phyloP scores from a whole-genome alignment of 495 filamentous ascomycete species.

The Achaetomiella virescens region DNA sequence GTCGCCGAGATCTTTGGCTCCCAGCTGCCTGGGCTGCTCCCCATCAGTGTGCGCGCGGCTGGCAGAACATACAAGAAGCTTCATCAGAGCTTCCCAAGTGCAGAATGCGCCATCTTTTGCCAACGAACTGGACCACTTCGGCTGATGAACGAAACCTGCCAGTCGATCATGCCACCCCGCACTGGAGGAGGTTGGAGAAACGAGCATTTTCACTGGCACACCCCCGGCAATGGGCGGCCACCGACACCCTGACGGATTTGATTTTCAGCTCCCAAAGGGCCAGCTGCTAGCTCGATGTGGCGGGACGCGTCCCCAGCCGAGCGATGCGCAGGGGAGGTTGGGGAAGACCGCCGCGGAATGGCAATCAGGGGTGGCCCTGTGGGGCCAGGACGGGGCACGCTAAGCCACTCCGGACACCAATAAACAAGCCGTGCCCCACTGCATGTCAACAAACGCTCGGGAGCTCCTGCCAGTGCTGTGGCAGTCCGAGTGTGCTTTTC shows the following conservation, averaged over 20 bases:
- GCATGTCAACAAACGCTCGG: constrained; percentile 29
- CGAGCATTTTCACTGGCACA: background rate
- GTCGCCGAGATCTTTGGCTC: constrained; percentile 18
- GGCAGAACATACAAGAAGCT: constrained; percentile 7
- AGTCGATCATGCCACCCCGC: background rate
- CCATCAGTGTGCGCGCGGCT: background rate
- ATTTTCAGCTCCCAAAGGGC: constrained; percentile 28
- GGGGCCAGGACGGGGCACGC: constrained; percentile 18
- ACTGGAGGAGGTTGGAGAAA: constrained; percentile 8
- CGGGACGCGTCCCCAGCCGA: constrained; percentile 20
- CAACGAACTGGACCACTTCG: background rate
- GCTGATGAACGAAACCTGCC: background rate
- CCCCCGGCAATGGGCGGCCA: background rate
- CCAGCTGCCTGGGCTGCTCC: constrained; percentile 2
- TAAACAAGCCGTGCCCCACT: constrained; percentile 34
- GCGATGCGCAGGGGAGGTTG: constrained; percentile 18
- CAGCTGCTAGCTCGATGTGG: constrained; percentile 25
- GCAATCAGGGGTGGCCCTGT: constrained; percentile 18
- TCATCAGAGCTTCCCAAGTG: background rate
- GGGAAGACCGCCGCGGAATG: constrained; percentile 7
- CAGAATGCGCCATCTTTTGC: background rate
- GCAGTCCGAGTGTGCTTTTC: background rate
- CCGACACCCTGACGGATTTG: background rate
- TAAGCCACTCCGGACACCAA: constrained; percentile 26
- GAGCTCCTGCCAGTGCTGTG: constrained; percentile 14